Conservation (phyloP, 2,329 filamentous ascomycete species). For the Diaporthe sp. region DNA sequence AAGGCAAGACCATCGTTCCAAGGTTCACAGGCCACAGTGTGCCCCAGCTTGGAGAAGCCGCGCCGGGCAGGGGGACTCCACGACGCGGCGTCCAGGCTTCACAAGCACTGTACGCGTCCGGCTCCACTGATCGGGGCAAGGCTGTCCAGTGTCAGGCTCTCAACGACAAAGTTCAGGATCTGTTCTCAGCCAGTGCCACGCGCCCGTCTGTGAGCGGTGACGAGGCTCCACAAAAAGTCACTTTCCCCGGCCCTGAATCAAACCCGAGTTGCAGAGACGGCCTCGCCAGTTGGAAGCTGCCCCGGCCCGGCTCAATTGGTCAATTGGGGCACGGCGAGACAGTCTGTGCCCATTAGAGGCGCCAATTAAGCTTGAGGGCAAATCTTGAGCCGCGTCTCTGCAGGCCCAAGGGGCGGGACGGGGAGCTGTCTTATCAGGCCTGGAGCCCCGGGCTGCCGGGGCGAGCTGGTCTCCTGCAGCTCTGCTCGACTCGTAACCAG, state of each 20-base stretch:
- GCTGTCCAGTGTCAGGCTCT: constrained; percentile 21
- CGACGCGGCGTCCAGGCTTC: constrained; percentile 16
- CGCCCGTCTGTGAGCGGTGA: constrained; percentile 31
- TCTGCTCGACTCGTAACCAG: constrained; percentile 17
- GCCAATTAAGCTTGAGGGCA: constrained; percentile 24
- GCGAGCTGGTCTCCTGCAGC: constrained; percentile 5
- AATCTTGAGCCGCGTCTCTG: constrained; percentile 13
- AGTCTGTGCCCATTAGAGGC: constrained; percentile 24
- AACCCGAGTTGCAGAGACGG: constrained; percentile 21
- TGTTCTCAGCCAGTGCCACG: constrained; percentile 14
- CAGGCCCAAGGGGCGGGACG: constrained; percentile 8
- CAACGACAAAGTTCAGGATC: constrained; percentile 15
- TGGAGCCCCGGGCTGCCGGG: constrained; percentile 18
- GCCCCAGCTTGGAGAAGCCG: constrained; percentile 19
- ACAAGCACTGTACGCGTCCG: constrained; percentile 30
- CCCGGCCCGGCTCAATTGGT: constrained; percentile 24
- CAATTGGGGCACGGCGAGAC: constrained; percentile 27
- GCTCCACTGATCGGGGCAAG: constrained; percentile 28
- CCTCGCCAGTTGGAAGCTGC: constrained; percentile 22
- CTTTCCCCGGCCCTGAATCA: constrained; percentile 24
- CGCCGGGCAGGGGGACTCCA: constrained; percentile 23
- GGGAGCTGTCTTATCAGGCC: background rate
- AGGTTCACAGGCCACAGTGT: constrained; percentile 31
- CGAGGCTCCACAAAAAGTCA: constrained; percentile 31
- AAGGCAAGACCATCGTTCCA: constrained; percentile 19